Base-by-base conservation (phyloP, 805 yeast genomes). In the Ogataea angusta region DNA sequence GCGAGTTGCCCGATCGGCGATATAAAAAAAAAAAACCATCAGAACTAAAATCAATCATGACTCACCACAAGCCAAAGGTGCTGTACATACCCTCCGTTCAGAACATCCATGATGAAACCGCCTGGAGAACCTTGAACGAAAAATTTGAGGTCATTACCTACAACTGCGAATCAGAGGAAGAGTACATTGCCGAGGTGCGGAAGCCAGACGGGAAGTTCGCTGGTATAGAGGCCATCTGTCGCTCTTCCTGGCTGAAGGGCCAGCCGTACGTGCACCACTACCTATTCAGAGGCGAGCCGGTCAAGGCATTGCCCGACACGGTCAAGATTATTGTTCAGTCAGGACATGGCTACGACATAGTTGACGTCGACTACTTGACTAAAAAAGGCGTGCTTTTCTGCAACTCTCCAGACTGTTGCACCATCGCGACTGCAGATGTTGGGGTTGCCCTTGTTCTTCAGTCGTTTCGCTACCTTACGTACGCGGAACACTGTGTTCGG, bases 261-360 rank as follows among this genome's bases (percentile, higher is more conserved):
- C 55, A 49, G 18, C 72, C 72, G n/a, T 65, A 62, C 37, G 56
- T 61, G 24, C 60, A 63, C 31, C 70, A 66, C 30, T 63, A 45
- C 29, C 43, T 60, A 1, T 56, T 61, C 42, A 54, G 69, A 39
- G 61, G 53, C 25, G 70, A 65, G 9, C 48, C 66, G 2, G 66
- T 63, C 2, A 55, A 51, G 26, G 29, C 50, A 9, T 14, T 62
- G 12, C 70, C 72, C 2, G 59, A 62, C 6, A 49, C 66, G 0
- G 62, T 62, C 12, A 59, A 67, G 48, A 55, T 66, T 19, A 54
- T 66, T 36, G 66, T 59, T 4, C 68, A 63, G 36, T 62, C 69
- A 0, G 72, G 72, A 0, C 70, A 66, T 47, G 72, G 72, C 0
- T 63, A 56, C 42, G 70, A 67, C 43, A 61, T 62, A 14, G 70